Percentiles rank a stretch among this genome's conserved stretches.
Conservation (phyloP, 768 basidiomycete species). For the Termitomyces sp. region DNA sequence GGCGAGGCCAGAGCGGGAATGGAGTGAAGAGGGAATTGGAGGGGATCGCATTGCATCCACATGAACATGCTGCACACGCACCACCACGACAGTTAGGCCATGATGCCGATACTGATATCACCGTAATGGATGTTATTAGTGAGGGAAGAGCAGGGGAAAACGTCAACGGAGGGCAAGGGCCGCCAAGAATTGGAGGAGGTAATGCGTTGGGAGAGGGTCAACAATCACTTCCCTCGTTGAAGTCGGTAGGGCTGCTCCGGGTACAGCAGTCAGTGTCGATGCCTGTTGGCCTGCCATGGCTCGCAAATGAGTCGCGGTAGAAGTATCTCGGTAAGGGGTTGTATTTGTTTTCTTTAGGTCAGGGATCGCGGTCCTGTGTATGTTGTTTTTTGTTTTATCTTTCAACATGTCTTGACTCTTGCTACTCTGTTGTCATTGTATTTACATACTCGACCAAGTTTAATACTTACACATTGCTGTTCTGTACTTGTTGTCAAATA, state of each 20-base stretch:
- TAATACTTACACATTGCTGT: slow-evolving; percentile 1
- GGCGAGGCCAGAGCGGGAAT: slow-evolving; percentile 18
- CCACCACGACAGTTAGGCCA: slow-evolving; percentile 8
- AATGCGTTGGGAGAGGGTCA: slow-evolving; percentile 21
- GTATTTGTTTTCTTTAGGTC: not conserved
- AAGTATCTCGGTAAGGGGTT: not conserved
- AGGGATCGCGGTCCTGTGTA: not conserved
- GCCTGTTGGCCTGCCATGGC: slow-evolving; percentile 67
- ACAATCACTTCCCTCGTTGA: slow-evolving; percentile 64
- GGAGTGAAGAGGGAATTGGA: slow-evolving; percentile 19
- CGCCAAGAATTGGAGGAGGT: slow-evolving; percentile 12
- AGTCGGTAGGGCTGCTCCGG: slow-evolving; percentile 60
- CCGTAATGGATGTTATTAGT: slow-evolving; percentile 8
- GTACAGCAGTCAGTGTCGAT: slow-evolving; percentile 23
- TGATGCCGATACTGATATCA: slow-evolving; percentile 11
- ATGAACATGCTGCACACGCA: not conserved
- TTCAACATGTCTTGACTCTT: not conserved
- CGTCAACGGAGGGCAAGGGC: slow-evolving; percentile 10
- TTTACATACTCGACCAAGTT: slow-evolving; percentile 2
- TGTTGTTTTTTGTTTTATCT: slow-evolving; percentile 3
- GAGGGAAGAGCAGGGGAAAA: slow-evolving; percentile 5
- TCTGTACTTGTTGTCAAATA: not conserved
- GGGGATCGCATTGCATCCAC: slow-evolving; percentile 2
- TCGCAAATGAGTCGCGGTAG: slow-evolving; percentile 56
- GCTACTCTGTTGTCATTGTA: slow-evolving; percentile 4